Evolutionary conservation across 2,329 filamentous ascomycete genomes (phyloP).

Genomic region (Cryphonectria japonica): DNA sequence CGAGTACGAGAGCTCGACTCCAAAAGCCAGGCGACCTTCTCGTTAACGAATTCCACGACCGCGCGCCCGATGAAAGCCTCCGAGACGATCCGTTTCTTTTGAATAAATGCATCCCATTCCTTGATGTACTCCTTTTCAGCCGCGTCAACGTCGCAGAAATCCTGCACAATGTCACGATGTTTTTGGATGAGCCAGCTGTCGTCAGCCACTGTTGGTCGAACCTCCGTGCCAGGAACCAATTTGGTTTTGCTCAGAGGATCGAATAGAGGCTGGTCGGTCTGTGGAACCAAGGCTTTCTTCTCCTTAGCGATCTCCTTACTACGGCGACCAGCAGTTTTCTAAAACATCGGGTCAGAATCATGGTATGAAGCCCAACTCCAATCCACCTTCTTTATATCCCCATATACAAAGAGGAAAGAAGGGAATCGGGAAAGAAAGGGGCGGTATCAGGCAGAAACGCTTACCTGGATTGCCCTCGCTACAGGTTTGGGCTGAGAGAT

Average conservation of each 20-base stretch:
- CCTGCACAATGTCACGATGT: slow-evolving; percentile 59
- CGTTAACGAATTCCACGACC: slow-evolving; percentile 55
- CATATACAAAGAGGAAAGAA: no score
- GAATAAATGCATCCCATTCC: slow-evolving; percentile 61
- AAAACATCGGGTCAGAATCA: slow-evolving; percentile 1
- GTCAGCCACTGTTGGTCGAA: slow-evolving; percentile 50
- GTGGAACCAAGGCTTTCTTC: slow-evolving; percentile 50
- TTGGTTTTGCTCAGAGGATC: slow-evolving; percentile 60
- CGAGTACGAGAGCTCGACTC: slow-evolving; percentile 50
- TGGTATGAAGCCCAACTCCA: not conserved
- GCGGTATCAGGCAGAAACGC: not conserved
- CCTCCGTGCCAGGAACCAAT: slow-evolving; percentile 52
- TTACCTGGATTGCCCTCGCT: slow-evolving; percentile 16
- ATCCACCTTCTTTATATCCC: no score
- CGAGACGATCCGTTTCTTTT: slow-evolving; percentile 54
- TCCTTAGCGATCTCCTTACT: slow-evolving; percentile 18
- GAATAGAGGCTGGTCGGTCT: slow-evolving; percentile 57
- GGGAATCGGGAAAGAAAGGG: no score
- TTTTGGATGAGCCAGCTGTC: slow-evolving; percentile 62
- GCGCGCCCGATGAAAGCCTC: slow-evolving; percentile 55
- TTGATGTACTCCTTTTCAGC: slow-evolving; percentile 62
- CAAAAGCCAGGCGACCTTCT: slow-evolving; percentile 58
- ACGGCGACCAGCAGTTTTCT: slow-evolving; percentile 26
- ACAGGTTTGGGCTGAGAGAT: slow-evolving; percentile 17
- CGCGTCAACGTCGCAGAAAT: slow-evolving; percentile 59